Base-by-base conservation (phyloP, 805 yeast species). In the Yarrowia keelungensis region DNA sequence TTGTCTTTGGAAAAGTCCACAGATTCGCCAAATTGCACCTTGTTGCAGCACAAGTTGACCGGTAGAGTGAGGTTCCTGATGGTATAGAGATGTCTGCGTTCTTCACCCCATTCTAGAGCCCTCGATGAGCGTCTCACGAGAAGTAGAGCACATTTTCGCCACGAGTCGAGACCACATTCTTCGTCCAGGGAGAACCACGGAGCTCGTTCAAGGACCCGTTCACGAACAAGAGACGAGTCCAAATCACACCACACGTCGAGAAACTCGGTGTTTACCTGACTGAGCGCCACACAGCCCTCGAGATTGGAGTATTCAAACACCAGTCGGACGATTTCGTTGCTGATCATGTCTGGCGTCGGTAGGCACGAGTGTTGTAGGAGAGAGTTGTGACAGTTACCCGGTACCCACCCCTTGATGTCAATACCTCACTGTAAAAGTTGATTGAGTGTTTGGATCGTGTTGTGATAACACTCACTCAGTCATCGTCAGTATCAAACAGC, bases 241-340 rank as follows among this genome's bases (percentile, higher is more conserved):
- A 49, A 3, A 8, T 15, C 19, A 38, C 7, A 15, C 53, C 53
- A 49, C 1, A 49, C 38, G n/a, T 14, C 11, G 39, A 38, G 9
- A 38, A 11, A 38, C 39, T 10, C 39, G 39, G 10, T 38, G 39
- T 38, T 11, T 5, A 26, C 32, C 32, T 26, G 32, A 26, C 32
- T 26, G n/a, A 46, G 35, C 11, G 50, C 15, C 32, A 46, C 50
- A 14, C 50, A 46, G 35, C n/a, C 10, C 5, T 49, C 53, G 19
- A 49, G 38, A 36, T 32, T 49, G 53, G 19, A 14, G 53, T 49
- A 49, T 15, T 49, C 53, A 16, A 49, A 15, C 15, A 49, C 8
- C 38, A 49, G 53, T 2, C 53, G 38, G 5, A 49, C 15, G 16
- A 49, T 19, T 49, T 49, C 53, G 53, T 49, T 49, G 38, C 53